These are phyloP conservation scores for Trichoderma koningii DNA, from an alignment of 2,329 filamentous ascomycete genomes.

Conservation along the genomic window DNA sequence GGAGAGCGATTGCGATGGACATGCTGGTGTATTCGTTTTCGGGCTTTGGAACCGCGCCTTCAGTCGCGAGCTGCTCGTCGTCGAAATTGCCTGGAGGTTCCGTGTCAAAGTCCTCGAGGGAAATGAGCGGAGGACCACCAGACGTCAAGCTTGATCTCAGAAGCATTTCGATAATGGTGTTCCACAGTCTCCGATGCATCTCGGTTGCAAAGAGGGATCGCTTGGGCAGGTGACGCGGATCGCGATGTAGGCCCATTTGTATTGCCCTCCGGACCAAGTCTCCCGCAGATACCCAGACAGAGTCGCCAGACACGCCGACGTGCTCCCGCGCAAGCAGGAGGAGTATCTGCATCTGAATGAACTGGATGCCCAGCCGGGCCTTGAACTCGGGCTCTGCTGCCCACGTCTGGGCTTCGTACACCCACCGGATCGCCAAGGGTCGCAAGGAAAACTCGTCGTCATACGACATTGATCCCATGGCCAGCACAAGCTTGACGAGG, in stretches of 20 bases:
- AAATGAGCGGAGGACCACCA: constrained; percentile 50
- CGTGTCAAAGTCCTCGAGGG: constrained; percentile 51
- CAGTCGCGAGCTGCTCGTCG: constrained; percentile 49
- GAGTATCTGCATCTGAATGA: constrained; percentile 52
- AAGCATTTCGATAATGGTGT: constrained; percentile 52
- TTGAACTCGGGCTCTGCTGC: constrained; percentile 57
- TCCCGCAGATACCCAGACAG: constrained; percentile 52
- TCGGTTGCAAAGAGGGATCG: constrained; percentile 44
- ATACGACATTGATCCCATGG: constrained; percentile 55
- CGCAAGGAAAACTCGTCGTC: constrained; percentile 55
- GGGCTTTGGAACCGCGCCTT: constrained; percentile 39
- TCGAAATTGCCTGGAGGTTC: constrained; percentile 51
- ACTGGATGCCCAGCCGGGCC: constrained; percentile 50
- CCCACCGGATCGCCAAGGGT: constrained; percentile 54
- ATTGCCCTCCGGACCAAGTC: constrained; percentile 49
- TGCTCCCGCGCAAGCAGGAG: constrained; percentile 48
- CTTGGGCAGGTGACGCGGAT: constrained; percentile 46
- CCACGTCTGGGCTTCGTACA: constrained; percentile 60
- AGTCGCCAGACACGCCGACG: constrained; percentile 45
- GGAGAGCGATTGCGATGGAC: constrained; percentile 46
- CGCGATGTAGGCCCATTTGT: constrained; percentile 54
- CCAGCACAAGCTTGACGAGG: constrained; percentile 59
- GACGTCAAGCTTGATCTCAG: constrained; percentile 50
- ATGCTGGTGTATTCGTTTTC: constrained; percentile 44
- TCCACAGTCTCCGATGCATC: constrained; percentile 55